Base-by-base conservation (phyloP, 148 eudicot genomes). In the Camellia sinensis region DNA sequence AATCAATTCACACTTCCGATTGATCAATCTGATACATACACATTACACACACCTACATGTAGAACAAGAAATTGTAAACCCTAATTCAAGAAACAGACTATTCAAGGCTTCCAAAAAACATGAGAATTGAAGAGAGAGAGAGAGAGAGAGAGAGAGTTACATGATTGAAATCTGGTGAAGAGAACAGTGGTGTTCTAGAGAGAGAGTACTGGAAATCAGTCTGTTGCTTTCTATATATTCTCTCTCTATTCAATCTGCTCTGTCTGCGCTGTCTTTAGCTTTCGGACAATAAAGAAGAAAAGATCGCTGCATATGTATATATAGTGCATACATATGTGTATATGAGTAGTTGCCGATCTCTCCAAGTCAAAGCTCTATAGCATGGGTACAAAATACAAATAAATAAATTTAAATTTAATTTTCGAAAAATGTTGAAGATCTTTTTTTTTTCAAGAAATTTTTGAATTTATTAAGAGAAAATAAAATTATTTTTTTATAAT, bases 241-340 rank as follows among this genome's bases (percentile, higher is more conserved):
- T 14, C 75, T 19, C 75, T 50, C 75, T 53, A 17, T 29, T 29
- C 37, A 29, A 29, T 29, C 37, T 5, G 45, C 43, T 50, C 13
- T 52, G 61, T 72, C 75, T 72, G 43, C 75, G 75, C n/a, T 72
- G 75, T 72, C 75, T 72, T 29, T 22, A 72, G 44, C 75, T 22
- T 72, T 72, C 59, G 60, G 60, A 72, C 75, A 72, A 72, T 59
- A 22, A 21, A 60, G 57, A 19, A 46, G 74, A 19, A 57, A 71
- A 48, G 57, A 17, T 9, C 40, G 48, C 61, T 11, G 12, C 12
- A 57, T 57, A 57, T 57, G 10, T 56, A 9, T 14, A 6, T 57
- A 57, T 57, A 57, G 22, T 6, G 6, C 46, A 19, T 68, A 1
- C 13, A 7, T 44, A 46, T 9, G 1, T 70, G 40, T 5, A 57